Evolutionary conservation across 495 filamentous ascomycete species (phyloP).

Genomic region (Aspergillus leporis): DNA sequence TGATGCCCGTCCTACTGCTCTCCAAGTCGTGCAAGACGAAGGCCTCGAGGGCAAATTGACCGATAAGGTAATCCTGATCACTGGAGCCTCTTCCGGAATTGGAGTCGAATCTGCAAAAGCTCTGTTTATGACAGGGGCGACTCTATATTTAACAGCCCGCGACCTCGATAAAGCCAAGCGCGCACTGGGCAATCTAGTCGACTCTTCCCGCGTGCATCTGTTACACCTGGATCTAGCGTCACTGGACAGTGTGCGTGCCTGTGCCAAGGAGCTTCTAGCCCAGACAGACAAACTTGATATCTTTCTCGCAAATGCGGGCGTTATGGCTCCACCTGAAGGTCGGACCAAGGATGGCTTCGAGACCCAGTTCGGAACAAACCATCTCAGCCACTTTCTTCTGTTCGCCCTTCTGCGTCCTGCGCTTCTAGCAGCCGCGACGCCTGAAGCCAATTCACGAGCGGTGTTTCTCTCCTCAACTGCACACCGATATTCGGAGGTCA

Average conservation of each 20-base stretch:
- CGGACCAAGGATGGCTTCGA: constrained; percentile 48
- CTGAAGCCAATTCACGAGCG: constrained; percentile 44
- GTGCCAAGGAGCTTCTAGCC: neutral
- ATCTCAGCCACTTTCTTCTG: constrained; percentile 53
- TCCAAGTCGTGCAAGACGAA: neutral
- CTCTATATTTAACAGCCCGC: neutral
- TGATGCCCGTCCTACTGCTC: neutral
- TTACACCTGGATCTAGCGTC: neutral
- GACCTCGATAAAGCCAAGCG: neutral
- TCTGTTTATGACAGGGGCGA: neutral
- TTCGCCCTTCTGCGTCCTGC: constrained; percentile 47
- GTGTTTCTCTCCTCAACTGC: constrained; percentile 41
- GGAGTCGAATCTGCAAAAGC: neutral
- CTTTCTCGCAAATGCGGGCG: constrained; percentile 18
- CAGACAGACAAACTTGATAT: neutral
- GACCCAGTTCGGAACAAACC: constrained; percentile 51
- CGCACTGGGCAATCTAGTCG: neutral
- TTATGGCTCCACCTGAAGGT: constrained; percentile 45
- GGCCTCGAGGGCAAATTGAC: neutral
- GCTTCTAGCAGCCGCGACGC: constrained; percentile 38
- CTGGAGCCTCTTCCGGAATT: neutral
- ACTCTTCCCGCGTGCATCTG: neutral
- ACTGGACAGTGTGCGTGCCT: neutral
- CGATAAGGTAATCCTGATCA: neutral
- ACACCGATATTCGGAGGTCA: constrained; percentile 28